Percentiles rank a stretch among this genome's conserved stretches.
Evolutionary conservation across 2,329 filamentous ascomycete genomes (phyloP).

Genomic region (Colletotrichum nymphaeae): DNA sequence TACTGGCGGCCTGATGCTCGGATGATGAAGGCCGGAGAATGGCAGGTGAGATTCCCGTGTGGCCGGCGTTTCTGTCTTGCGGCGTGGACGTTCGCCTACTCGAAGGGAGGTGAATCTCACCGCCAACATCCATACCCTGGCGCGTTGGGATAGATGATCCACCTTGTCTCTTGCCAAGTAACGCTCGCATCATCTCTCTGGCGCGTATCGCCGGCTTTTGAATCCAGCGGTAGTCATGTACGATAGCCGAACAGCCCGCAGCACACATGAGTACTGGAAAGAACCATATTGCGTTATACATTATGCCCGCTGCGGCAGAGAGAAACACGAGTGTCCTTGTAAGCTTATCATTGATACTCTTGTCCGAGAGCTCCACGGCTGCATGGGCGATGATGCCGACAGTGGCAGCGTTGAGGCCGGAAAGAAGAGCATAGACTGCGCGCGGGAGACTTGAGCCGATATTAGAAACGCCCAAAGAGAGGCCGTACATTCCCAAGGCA

Average conservation of each 20-base stretch:
- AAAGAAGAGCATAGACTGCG: slow-evolving; percentile 75
- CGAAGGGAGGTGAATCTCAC: too few relatives aligned
- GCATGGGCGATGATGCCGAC: slow-evolving; percentile 79
- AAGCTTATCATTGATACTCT: slow-evolving; percentile 73
- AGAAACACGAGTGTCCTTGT: slow-evolving; percentile 74
- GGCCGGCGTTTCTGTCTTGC: too few relatives aligned
- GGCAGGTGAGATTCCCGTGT: too few relatives aligned
- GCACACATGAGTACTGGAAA: slow-evolving; percentile 73
- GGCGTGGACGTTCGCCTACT: too few relatives aligned
- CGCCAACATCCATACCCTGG: too few relatives aligned
- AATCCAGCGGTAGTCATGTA: slow-evolving; percentile 67
- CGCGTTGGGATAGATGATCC: too few relatives aligned
- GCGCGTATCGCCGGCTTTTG: slow-evolving; percentile 45
- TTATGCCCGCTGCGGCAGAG: slow-evolving; percentile 71
- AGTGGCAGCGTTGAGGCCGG: slow-evolving; percentile 77
- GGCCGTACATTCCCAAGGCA: slow-evolving; percentile 75
- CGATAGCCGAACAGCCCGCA: slow-evolving; percentile 62
- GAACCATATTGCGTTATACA: slow-evolving; percentile 81
- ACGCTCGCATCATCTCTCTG: too few relatives aligned
- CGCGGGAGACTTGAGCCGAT: slow-evolving; percentile 69
- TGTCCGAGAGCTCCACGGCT: slow-evolving; percentile 74
- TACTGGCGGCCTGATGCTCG: too few relatives aligned
- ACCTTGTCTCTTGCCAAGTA: too few relatives aligned
- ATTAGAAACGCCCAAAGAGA: slow-evolving; percentile 72
- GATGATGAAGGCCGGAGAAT: too few relatives aligned